Conservation (phyloP, 805 yeast genomes). For the Candida mattraensis region DNA sequence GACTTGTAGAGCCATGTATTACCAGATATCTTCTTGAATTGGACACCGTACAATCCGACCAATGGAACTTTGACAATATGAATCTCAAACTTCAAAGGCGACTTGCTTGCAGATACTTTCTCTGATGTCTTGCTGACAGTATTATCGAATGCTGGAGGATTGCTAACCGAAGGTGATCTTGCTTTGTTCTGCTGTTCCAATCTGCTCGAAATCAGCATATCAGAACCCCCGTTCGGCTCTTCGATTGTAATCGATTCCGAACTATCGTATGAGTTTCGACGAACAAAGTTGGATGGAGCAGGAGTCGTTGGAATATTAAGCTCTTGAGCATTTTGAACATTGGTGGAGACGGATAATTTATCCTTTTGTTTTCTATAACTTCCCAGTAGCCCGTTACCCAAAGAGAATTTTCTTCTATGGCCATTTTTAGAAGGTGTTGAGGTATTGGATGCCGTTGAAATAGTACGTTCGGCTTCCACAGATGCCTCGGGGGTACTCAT, state of each 20-base stretch:
- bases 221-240: constrained; percentile 49
- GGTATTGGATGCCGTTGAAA: constrained; percentile 28
- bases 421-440: constrained; percentile 37
- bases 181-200: constrained; percentile 46
- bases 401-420: constrained; percentile 63
- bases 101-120: constrained; percentile 32
- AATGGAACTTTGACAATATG: constrained; percentile 90
- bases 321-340: constrained; percentile 49
- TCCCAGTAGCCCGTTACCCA: constrained; percentile 56
- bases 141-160: constrained; percentile 9
- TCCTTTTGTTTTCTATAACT: constrained; percentile 51
- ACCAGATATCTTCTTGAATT: constrained; percentile 89
- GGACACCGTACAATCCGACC: constrained; percentile 89
- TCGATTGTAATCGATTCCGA: constrained; percentile 66
- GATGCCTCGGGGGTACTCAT: constrained; percentile 15
- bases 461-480: constrained; percentile 20
- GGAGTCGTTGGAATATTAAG: constrained; percentile 37
- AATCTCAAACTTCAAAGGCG: constrained; percentile 85
- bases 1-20: constrained; percentile 95
- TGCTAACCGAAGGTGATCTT: constrained; percentile 17
- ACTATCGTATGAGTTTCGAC: constrained; percentile 42
- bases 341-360: constrained; percentile 34
- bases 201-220: constrained; percentile 61
- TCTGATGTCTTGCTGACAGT: constrained; percentile 6
- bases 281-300: constrained; percentile 37